Evolutionary conservation across 2,329 filamentous ascomycete genomes (phyloP).

Genomic region (Fusarium burgessii): DNA sequence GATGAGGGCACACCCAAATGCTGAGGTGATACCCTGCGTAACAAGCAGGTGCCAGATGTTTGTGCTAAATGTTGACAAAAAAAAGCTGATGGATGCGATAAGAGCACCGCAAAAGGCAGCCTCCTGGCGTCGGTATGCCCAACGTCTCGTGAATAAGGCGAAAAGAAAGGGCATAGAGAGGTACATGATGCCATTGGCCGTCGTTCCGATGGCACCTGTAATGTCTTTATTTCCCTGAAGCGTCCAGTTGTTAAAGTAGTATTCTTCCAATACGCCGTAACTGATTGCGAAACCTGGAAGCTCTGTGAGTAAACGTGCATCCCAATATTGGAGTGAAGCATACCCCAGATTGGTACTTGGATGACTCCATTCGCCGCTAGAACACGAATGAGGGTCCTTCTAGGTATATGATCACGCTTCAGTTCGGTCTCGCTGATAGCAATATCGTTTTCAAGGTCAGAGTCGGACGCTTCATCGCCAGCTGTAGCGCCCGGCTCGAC

Average conservation of each 20-base stretch:
- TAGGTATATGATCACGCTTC: neutral
- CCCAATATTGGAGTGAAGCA: accelerated
- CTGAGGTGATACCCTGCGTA: neutral
- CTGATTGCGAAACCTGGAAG: neutral
- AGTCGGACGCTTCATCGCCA: neutral
- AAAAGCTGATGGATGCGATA: neutral
- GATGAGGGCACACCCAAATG: neutral
- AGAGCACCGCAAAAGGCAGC: slow-evolving; percentile 1
- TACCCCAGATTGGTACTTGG: slow-evolving; percentile 3
- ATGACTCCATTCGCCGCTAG: neutral
- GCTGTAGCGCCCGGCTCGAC: neutral
- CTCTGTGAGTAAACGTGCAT: neutral
- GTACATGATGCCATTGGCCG: slow-evolving; percentile 7
- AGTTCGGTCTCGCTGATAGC: neutral
- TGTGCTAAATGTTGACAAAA: neutral
- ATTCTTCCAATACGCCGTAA: neutral
- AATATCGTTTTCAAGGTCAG: neutral
- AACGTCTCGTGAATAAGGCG: neutral
- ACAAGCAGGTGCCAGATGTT: neutral
- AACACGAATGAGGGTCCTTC: neutral
- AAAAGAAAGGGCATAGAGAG: slow-evolving; percentile 8
- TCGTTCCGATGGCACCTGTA: neutral
- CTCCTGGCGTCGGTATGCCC: neutral
- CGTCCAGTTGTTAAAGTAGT: slow-evolving; percentile 4
- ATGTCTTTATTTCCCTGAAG: neutral